phyloP scores from a whole-genome alignment of 768 basidiomycete genomes.

The Wakefieldia striispora region DNA sequence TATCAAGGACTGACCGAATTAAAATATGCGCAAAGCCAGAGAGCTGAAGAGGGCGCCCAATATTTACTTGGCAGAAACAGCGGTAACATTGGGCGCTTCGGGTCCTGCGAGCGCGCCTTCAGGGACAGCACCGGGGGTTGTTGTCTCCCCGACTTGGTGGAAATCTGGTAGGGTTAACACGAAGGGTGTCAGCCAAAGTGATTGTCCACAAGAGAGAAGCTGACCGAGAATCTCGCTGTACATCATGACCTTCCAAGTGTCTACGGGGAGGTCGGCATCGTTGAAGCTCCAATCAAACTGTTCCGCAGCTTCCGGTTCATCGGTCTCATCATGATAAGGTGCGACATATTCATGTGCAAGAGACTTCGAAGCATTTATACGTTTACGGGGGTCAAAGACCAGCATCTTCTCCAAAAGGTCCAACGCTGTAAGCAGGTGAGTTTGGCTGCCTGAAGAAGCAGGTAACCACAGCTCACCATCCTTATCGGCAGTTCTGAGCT shows the following conservation, averaged over 20 bases:
- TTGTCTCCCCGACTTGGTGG: conserved; percentile 69
- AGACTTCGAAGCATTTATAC: conserved; percentile 91
- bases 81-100: conserved; percentile 32
- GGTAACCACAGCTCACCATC: conserved; percentile 53
- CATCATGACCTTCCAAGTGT: conserved; percentile 99
- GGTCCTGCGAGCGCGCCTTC: conserved; percentile 72
- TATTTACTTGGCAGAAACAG: conserved; percentile 15
- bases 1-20: conserved; percentile 11
- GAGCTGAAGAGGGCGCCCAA: neutral
- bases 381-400: conserved; percentile 96
- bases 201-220: conserved; percentile 22
- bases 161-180: conserved; percentile 50
- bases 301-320: conserved; percentile 91
- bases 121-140: conserved; percentile 39
- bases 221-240: conserved; percentile 95
- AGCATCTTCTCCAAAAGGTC: conserved; percentile 98
- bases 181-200: neutral
- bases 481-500: conserved; percentile 84
- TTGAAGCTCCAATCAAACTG: conserved; percentile 99
- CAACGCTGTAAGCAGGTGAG: conserved; percentile 54
- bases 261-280: conserved; percentile 96
- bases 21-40: conserved; percentile 7
- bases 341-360: conserved; percentile 91
- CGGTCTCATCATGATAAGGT: conserved; percentile 97
- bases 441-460: neutral